These are phyloP conservation scores for Colletotrichum lupini DNA, from an alignment of 2,329 filamentous ascomycete species.

Conservation along the genomic window DNA sequence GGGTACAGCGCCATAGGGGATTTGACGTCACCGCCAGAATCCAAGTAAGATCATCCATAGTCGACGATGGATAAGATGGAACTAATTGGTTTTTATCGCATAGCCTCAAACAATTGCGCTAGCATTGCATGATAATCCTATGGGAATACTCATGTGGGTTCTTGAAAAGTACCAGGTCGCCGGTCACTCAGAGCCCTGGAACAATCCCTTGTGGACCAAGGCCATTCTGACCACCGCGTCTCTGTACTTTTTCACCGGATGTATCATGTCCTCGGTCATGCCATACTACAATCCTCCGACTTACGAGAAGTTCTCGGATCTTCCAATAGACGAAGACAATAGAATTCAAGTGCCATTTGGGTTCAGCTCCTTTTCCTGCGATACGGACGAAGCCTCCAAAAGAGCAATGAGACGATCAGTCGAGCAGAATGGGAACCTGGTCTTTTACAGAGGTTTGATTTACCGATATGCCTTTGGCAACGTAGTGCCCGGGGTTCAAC, in stretches of 20 bases:
- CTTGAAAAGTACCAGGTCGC: slow-evolving; percentile 49
- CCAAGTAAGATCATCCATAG: slow-evolving; percentile 31
- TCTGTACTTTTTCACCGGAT: slow-evolving; percentile 41
- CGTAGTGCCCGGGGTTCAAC: not conserved
- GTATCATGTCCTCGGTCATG: slow-evolving; percentile 38
- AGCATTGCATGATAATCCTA: slow-evolving; percentile 53
- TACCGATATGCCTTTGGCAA: not conserved
- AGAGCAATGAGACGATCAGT: slow-evolving; percentile 34
- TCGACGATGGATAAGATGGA: not conserved
- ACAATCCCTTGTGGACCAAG: slow-evolving; percentile 32
- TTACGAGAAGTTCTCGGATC: slow-evolving; percentile 32
- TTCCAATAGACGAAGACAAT: slow-evolving; percentile 33
- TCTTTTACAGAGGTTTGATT: slow-evolving; percentile 35
- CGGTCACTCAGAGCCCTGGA: slow-evolving; percentile 30
- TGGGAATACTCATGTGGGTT: slow-evolving; percentile 55
- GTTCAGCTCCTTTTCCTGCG: slow-evolving; percentile 35
- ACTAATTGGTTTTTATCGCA: not conserved
- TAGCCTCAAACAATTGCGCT: slow-evolving; percentile 54
- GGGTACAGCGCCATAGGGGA: slow-evolving; percentile 50
- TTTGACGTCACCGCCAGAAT: slow-evolving; percentile 55
- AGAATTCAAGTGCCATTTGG: slow-evolving; percentile 37
- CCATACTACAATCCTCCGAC: slow-evolving; percentile 35
- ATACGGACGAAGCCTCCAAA: slow-evolving; percentile 30
- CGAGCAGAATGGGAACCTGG: slow-evolving; percentile 16
- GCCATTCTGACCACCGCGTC: slow-evolving; percentile 36